phyloP scores from a whole-genome alignment of 345 rosid species.

The Gossypium bickii region DNA sequence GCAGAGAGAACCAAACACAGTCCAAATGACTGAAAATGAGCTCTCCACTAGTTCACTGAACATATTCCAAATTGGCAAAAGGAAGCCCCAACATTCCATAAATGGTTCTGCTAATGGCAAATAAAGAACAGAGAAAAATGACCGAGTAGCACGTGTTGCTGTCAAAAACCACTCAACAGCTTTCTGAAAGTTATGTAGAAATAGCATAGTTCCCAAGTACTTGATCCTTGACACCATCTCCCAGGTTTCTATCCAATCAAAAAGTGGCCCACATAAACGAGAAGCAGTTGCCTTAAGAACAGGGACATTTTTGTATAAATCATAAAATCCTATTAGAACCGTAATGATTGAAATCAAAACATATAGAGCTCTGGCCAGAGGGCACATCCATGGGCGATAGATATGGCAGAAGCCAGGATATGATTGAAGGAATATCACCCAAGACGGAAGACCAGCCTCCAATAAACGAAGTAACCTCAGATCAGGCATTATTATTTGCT shows the following conservation, averaged over 20 bases:
- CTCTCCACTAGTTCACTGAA: conserved; percentile 42
- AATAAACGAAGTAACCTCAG: conserved; percentile 74
- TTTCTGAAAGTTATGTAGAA: conserved; percentile 87
- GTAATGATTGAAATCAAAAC: conserved; percentile 73
- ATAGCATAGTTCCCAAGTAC: conserved; percentile 97
- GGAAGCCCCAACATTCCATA: conserved; percentile 34
- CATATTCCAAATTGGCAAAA: conserved; percentile 68
- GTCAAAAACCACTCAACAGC: conserved; percentile 67
- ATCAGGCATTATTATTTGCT: conserved; percentile 69
- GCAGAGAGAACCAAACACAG: conserved; percentile 45
- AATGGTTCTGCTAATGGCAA: conserved; percentile 63
- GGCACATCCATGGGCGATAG: conserved; percentile 99
- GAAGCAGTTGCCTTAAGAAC: conserved; percentile 91
- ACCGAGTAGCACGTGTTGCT: conserved; percentile 47
- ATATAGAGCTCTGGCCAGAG: conserved; percentile 81
- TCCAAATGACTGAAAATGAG: conserved; percentile 47
- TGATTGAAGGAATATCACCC: conserved; percentile 97
- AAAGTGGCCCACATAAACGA: conserved; percentile 81
- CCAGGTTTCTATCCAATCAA: conserved; percentile 98
- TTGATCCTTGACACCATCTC: conserved; percentile 95
- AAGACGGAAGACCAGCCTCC: conserved; percentile 98
- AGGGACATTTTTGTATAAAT: conserved; percentile 94
- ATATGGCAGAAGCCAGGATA: conserved; percentile 91
- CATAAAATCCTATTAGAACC: conserved; percentile 89
- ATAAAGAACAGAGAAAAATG: conserved; percentile 55